Conservation (phyloP, 352 stramenopile genomes). For the Pythium aquatile region DNA sequence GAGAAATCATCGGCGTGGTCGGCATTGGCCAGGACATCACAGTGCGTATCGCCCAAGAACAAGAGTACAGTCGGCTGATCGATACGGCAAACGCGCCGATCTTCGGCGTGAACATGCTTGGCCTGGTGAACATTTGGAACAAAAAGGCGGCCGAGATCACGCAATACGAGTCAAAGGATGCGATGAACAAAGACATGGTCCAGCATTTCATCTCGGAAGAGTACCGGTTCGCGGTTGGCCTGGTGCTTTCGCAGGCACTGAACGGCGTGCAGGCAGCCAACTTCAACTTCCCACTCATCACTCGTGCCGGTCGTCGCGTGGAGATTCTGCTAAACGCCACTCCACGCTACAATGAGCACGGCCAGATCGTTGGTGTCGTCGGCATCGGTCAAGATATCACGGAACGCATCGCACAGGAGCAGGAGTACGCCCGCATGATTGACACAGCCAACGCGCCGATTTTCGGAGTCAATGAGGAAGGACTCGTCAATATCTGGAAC, state of each 20-base stretch:
- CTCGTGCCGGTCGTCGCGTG: slow-evolving; percentile 62
- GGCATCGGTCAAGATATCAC: slow-evolving; percentile 87
- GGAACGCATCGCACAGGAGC: slow-evolving; percentile 87
- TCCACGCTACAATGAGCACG: slow-evolving; percentile 67
- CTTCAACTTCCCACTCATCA: slow-evolving; percentile 84
- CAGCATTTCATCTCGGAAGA: slow-evolving; percentile 86
- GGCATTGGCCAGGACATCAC: slow-evolving; percentile 85
- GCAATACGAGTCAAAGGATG: slow-evolving; percentile 85
- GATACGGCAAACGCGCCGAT: slow-evolving; percentile 89
- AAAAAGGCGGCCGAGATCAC: slow-evolving; percentile 89
- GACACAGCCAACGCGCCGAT: slow-evolving; percentile 90
- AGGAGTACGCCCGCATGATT: slow-evolving; percentile 86
- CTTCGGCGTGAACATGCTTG: slow-evolving; percentile 78
- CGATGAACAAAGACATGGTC: slow-evolving; percentile 87
- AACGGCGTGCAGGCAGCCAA: slow-evolving; percentile 77
- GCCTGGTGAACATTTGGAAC: slow-evolving; percentile 90
- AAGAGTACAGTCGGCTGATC: slow-evolving; percentile 85
- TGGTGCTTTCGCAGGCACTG: slow-evolving; percentile 66
- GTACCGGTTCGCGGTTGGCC: slow-evolving; percentile 56
- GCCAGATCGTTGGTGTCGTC: slow-evolving; percentile 79
- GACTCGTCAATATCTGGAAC: slow-evolving; percentile 90
- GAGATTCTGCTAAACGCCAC: slow-evolving; percentile 83
- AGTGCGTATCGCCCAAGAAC: slow-evolving; percentile 80
- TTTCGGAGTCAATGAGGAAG: slow-evolving; percentile 84
- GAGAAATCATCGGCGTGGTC: slow-evolving; percentile 78